Conservation (phyloP, 179 eudicot genomes). For the Camellia oleifera region DNA sequence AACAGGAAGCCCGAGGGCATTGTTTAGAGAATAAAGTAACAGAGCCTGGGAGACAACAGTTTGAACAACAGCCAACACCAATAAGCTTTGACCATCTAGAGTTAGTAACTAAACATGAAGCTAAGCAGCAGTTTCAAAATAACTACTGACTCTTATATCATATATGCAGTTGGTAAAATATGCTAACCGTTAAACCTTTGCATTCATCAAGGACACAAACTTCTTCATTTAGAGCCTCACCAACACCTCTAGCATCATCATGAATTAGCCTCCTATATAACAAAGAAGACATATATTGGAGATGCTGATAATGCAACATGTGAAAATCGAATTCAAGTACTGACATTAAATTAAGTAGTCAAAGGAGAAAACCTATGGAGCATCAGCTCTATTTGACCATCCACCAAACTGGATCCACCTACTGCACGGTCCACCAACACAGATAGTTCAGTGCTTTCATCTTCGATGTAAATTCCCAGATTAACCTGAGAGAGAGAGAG, state of each 20-base stretch:
- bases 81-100: background rate
- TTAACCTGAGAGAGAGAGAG: constrained; percentile 50
- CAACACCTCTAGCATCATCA: constrained; percentile 93
- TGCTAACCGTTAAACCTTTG: constrained; percentile 65
- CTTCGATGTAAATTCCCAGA: constrained; percentile 76
- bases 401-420: constrained; percentile 86
- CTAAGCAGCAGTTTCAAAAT: constrained; percentile 5
- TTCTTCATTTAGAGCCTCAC: constrained; percentile 82
- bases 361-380: constrained; percentile 68
- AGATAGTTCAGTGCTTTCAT: constrained; percentile 71
- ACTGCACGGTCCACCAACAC: constrained; percentile 91
- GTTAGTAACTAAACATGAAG: background rate
- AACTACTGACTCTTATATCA: background rate
- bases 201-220: constrained; percentile 63
- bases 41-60: background rate
- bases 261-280: constrained; percentile 66
- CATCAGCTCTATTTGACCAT: constrained; percentile 96
- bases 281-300: constrained; percentile 3
- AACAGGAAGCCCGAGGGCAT: background rate
- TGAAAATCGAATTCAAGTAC: background rate
- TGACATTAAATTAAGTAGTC: background rate
- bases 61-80: background rate
- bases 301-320: background rate
- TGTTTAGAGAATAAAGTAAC: background rate
- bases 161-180: constrained; percentile 5